Percentiles rank a stretch among this genome's conserved stretches.
Evolutionary conservation across 2,329 filamentous ascomycete genomes (phyloP).

Genomic region (Aspergillus calidoustus): DNA sequence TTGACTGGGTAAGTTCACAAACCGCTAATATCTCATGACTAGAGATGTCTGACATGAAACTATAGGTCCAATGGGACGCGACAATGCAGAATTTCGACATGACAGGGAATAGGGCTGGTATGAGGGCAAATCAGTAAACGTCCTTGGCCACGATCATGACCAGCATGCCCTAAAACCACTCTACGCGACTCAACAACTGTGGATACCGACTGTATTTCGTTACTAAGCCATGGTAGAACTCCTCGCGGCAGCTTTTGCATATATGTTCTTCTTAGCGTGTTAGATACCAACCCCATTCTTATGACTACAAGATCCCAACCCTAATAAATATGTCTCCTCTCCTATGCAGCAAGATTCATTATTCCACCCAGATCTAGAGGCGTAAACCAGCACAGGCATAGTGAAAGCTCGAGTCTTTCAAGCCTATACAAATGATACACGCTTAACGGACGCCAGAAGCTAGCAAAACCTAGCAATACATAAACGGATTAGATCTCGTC

Average conservation of each 20-base stretch:
- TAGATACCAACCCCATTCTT: not conserved
- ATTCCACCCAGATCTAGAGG: not conserved
- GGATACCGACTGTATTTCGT: not conserved
- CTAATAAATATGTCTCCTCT: not conserved
- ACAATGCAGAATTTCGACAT: conserved; percentile 4
- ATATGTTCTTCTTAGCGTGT: not conserved
- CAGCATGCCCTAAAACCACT: not conserved
- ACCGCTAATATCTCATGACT: not conserved
- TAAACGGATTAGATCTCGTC: not conserved
- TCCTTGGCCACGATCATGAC: not conserved
- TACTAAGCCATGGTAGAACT: not conserved
- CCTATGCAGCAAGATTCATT: not conserved
- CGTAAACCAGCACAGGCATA: not conserved
- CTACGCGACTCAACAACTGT: not conserved
- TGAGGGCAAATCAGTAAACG: not conserved
- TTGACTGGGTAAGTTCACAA: conserved; percentile 5
- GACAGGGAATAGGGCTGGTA: not conserved
- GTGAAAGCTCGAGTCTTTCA: not conserved
- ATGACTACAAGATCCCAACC: too few species aligned
- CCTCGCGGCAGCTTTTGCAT: not conserved
- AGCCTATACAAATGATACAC: not conserved
- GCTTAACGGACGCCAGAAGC: not conserved
- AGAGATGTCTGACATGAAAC: not conserved
- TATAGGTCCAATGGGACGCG: not conserved
- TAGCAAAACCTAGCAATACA: conserved; percentile 14